Percentiles rank a stretch among this genome's conserved stretches.
phyloP scores from a whole-genome alignment of 2,329 filamentous ascomycete species.

The Ramichloridium luteum region DNA sequence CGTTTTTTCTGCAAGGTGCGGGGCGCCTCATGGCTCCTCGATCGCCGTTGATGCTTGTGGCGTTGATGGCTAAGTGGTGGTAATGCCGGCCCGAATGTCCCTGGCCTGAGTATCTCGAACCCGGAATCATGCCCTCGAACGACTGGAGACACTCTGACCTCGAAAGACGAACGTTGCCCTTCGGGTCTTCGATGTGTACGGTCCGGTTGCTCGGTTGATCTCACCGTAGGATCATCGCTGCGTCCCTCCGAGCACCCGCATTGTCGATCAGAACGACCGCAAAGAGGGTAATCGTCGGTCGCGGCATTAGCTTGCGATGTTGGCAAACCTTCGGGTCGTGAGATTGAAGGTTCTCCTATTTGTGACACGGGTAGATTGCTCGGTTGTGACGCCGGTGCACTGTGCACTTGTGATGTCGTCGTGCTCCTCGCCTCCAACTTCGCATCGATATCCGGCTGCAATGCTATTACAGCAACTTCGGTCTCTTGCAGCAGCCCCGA shows the following conservation, averaged over 20 bases:
- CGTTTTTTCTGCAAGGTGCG: constrained; percentile 24
- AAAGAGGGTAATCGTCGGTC: too few relatives aligned
- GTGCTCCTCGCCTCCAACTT: too few relatives aligned
- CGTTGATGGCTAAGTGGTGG: constrained; percentile 4
- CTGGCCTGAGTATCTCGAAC: constrained; percentile 25
- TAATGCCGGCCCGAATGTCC: constrained; percentile 17
- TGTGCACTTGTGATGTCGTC: not conserved
- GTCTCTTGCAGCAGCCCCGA: too few relatives aligned
- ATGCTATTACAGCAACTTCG: too few relatives aligned
- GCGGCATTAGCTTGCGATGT: too few relatives aligned
- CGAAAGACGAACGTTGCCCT: constrained; percentile 16
- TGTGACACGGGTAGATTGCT: not conserved
- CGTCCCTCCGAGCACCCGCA: too few relatives aligned
- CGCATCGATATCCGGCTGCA: too few relatives aligned
- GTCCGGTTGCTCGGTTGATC: not conserved
- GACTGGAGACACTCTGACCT: constrained; percentile 16
- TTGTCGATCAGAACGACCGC: too few relatives aligned
- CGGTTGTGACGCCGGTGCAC: not conserved
- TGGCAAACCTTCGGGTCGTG: too few relatives aligned
- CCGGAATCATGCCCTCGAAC: constrained; percentile 24
- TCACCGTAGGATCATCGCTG: not conserved
- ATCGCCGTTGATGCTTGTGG: constrained; percentile 6
- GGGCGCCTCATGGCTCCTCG: constrained; percentile 14
- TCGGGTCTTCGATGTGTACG: too few relatives aligned
- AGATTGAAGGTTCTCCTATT: too few relatives aligned